Base-by-base conservation (phyloP, 1,139 yeast species). In the Blastobotrys persicus region DNA sequence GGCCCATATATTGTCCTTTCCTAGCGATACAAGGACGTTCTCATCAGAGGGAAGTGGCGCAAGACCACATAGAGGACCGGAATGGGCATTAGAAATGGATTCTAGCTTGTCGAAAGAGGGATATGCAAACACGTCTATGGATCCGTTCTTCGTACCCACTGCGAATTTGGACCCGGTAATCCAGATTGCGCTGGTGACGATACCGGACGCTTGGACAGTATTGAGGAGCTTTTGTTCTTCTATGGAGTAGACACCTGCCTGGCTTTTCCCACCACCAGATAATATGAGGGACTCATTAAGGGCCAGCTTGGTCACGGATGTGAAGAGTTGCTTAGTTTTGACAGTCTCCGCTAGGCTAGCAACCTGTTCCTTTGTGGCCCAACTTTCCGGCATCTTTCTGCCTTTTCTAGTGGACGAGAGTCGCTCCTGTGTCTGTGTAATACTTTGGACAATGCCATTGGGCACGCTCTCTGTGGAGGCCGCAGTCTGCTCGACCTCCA, bases 31-130 rank as follows among this genome's bases (percentile, higher is more conserved):
- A 37, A 71, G 19, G n/a, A 37, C 9, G 19, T 9, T 18, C n/a
- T 11, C 60, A 2, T 62, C 56, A 31, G 67, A 62, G 41, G 68
- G 69, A 1, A 79, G 78, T 53, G 72, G 75, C 1, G 65, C 55
- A 12, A 71, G 57, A 35, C 56, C 59, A 1, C 61, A 18, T 3
- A 37, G 26, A 9, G 41, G 28, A 19, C 28, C 37, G 5, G 35
- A 42, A 19, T 32, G 31, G 6, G 12, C 31, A 37, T 12, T 14
- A 9, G 16, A 11, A 11, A 32, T 5, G 12, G 31, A 14, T 31
- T 38, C 45, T 19, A 31, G 7, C 19, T 42, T 32, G 16, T 20
- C 38, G 6, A 32, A 31, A 13, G 45, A 16, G 12, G 23, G 20
- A 13, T 31, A 19, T 5, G 20, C 13, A 40, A 54, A 59, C 11